Evolutionary conservation across 768 basidiomycete species (phyloP), one percentile per base, ranked within the genome.

Genomic region (Crepidotus variabilis): DNA sequence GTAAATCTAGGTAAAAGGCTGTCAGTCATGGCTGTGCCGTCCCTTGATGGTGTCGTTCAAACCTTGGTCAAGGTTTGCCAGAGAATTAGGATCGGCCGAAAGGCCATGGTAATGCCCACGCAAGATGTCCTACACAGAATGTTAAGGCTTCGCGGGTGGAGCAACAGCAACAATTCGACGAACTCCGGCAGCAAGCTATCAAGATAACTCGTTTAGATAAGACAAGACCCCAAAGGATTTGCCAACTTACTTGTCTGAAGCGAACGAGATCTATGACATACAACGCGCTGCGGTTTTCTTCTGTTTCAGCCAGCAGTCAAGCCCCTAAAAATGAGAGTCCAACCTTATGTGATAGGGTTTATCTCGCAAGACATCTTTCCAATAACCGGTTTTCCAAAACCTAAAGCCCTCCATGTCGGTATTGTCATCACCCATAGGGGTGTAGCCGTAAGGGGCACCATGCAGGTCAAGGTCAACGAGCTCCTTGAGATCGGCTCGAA

Each of bases 331-430:
- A 21, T 24, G 32, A 39, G 18, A 24, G 43, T 61, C 80, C 22
- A 60, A 92, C 92, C 92, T 94, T 71, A 99, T 99, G 66, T 98
- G 97, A 73, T 99, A 98, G 10, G 93, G 90, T 54, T 76, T 75
- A 0, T 91, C 95, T 47, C 79, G 75, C 53, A 98, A 74, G 65
- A 91, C 92, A 21, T 98, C 88, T 61, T 82, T 86, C 97, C 96
- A 94, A 64, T 94, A 95, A 0, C 94, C 97, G 0, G 87, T 90
- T 74, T 98, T 98, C 97, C 97, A 99, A 76, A 99, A 99, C 24
- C 97, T 78, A 77, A 94, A 99, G 0, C 95, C 94, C 68, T 98
- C 97, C 88, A 98, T 97, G 32, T 95, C 97, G 21, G 75, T 71
- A 60, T 96, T 91, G 63, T 96, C 92, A 63, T 96, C 86, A 1